phyloP scores from a whole-genome alignment of 192 early-diverging fungal genomes.

The Coemansia reversa region DNA sequence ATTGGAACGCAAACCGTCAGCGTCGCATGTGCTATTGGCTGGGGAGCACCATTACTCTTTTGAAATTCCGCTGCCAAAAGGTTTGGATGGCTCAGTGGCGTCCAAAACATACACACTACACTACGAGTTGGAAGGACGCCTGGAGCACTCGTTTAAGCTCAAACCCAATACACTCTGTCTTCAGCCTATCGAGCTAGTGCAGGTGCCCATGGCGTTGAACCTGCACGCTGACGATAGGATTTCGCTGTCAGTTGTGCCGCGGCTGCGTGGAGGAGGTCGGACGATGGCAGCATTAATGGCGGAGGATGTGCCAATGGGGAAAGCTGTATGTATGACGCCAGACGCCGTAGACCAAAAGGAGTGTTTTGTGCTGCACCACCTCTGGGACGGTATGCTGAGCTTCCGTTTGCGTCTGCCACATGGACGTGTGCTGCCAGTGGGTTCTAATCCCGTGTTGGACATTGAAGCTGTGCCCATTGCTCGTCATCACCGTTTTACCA shows the following conservation, averaged over 20 bases:
- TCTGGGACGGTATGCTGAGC: conserved; percentile 32
- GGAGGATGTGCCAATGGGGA: conserved; percentile 29
- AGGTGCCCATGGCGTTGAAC: conserved; percentile 37
- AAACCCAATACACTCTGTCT: conserved; percentile 24
- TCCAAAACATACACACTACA: conserved; percentile 24
- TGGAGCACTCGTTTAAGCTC: conserved; percentile 41
- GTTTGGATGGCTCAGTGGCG: conserved; percentile 28
- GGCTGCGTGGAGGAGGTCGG: not conserved
- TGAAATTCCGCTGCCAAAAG: conserved; percentile 32
- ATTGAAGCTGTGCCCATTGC: conserved; percentile 35
- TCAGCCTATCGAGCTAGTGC: conserved; percentile 25
- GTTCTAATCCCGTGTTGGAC: conserved; percentile 17
- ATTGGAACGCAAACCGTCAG: conserved; percentile 13
- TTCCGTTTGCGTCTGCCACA: conserved; percentile 25
- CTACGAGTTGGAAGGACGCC: conserved; percentile 36
- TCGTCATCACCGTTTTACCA: conserved; percentile 18
- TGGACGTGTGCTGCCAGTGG: conserved; percentile 26
- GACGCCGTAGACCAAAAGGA: conserved; percentile 28
- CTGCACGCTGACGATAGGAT: conserved; percentile 44
- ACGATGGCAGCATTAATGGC: not conserved
- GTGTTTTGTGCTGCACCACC: conserved; percentile 33
- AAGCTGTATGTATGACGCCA: conserved; percentile 14
- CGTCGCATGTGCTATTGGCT: conserved; percentile 17
- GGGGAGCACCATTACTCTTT: conserved; percentile 46
- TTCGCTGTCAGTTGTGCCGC: conserved; percentile 19